Evolutionary conservation across 2,329 filamentous ascomycete genomes (phyloP).

Genomic region (Hawksworthiomyces lignivorus): DNA sequence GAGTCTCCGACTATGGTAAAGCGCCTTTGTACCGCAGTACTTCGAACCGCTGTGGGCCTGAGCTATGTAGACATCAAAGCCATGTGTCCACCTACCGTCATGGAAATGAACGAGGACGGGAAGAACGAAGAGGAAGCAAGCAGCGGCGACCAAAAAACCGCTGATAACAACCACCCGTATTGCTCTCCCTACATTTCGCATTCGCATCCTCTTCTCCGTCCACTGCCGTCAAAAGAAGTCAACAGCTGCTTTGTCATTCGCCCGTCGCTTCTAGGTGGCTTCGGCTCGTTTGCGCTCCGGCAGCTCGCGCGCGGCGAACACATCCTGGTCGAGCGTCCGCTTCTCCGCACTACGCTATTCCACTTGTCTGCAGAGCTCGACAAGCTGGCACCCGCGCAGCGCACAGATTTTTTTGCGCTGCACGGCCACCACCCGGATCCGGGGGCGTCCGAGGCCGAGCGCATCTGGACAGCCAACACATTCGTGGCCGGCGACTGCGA

Average conservation of each 20-base stretch:
- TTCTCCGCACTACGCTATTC: conserved; percentile 26
- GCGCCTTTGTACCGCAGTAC: not conserved
- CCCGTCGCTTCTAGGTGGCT: conserved; percentile 33
- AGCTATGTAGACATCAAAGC: conserved; percentile 9
- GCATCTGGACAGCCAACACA: conserved; percentile 24
- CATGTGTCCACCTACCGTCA: conserved; percentile 7
- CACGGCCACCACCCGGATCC: conserved; percentile 19
- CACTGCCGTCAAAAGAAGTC: not conserved
- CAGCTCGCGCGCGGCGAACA: conserved; percentile 30
- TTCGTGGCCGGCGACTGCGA: conserved; percentile 14
- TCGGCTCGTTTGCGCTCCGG: conserved; percentile 38
- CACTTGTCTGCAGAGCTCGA: conserved; percentile 29
- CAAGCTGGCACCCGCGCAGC: conserved; percentile 23
- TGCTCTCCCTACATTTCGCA: not conserved
- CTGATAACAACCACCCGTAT: not conserved
- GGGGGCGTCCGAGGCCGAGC: conserved; percentile 3
- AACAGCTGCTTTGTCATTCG: conserved; percentile 35
- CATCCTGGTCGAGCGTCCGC: conserved; percentile 37
- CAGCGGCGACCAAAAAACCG: too few species aligned
- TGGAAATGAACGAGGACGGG: not conserved
- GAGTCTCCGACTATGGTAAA: not conserved
- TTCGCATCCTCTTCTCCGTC: too few species aligned
- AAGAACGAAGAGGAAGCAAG: too few species aligned
- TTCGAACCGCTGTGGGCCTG: conserved; percentile 11
- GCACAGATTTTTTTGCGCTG: conserved; percentile 29